Conservation (phyloP, 371 early-diverging fungal genomes). For the Rhizomucor pusillus region DNA sequence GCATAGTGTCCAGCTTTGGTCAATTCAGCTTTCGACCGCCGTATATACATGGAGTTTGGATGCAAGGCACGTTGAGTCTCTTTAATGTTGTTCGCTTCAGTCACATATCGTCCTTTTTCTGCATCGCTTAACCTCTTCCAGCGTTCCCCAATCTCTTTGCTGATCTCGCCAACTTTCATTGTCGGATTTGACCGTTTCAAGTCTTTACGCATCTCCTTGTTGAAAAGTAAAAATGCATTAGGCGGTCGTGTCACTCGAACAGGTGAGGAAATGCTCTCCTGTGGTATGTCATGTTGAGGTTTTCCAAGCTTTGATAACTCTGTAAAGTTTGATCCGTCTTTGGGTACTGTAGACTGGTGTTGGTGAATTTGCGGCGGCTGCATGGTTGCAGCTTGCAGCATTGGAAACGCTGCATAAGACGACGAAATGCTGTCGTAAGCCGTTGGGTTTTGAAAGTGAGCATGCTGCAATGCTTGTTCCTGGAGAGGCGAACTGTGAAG, state of each 20-base stretch:
- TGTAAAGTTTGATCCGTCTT: constrained; percentile 4
- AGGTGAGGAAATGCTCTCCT: constrained; percentile 12
- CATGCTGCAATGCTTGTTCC: constrained; percentile 12
- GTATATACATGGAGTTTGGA: constrained; percentile 67
- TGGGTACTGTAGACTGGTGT: constrained; percentile 8
- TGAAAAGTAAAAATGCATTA: constrained; percentile 66
- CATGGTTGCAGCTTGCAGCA: constrained; percentile 16
- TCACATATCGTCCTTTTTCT: constrained; percentile 36
- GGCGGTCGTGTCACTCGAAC: constrained; percentile 62
- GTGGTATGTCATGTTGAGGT: not conserved
- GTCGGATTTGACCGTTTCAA: constrained; percentile 64
- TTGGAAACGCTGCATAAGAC: constrained; percentile 25
- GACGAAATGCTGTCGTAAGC: constrained; percentile 11
- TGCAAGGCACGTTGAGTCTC: constrained; percentile 43
- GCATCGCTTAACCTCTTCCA: constrained; percentile 52
- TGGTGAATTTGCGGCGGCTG: constrained; percentile 23
- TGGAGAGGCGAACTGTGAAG: constrained; percentile 20
- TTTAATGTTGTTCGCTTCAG: constrained; percentile 41
- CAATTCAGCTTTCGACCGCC: constrained; percentile 64
- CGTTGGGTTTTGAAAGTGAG: constrained; percentile 9
- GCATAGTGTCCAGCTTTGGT: constrained; percentile 51
- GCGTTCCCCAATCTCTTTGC: constrained; percentile 56
- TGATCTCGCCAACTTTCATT: constrained; percentile 64
- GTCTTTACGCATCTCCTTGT: constrained; percentile 62
- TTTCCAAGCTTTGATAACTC: not conserved